Evolutionary conservation across 192 early-diverging fungal species (phyloP), one percentile per base, ranked within the genome.

Genomic region (Pilobolus umbonatus): DNA sequence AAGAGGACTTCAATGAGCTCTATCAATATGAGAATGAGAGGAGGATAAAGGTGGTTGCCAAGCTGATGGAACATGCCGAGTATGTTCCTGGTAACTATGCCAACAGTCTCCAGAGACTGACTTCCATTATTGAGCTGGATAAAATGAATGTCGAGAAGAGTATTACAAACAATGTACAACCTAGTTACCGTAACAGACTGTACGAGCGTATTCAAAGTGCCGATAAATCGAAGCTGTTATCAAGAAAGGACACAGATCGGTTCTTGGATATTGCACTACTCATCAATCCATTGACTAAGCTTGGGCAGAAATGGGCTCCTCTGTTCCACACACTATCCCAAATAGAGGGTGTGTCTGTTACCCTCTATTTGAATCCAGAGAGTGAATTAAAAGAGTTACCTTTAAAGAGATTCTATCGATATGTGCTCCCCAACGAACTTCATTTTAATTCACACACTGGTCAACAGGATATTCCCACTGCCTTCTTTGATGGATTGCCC

Each of bases 401-500:
- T 0, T 64, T 95, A 22, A 90, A 86, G 46, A 75, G 92, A 11
- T 96, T 96, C 72, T 98, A 96, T 64, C 84, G 93, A 39, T 96
- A 92, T 69, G 85, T 93, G 17, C 78, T 86, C 54, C 75, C 82
- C 11, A 65, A 71, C 3, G 70, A 79, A 35, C 81, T 84, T 3
- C 62, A 64, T 26, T 95, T 95, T 74, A 82, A 89, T 74, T 17
- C 43, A 4, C 26, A 43, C 1, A 36, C 15, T 6, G 64, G 60
- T 26, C 50, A 47, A 14, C 29, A 52, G 14, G 42, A 56, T 9
- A 36, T 43, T 14, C 80, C 88, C 9, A 65, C 68, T 19, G 90
- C 88, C 3, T 78, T 76, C 30, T 95, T 99, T 74, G 61, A 64
- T 12, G 76, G 75, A 21, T 61, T 97, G 17, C 96, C 96, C 0